Conservation (phyloP, 495 filamentous ascomycete species). For the Tuber microsphaerosporum region DNA sequence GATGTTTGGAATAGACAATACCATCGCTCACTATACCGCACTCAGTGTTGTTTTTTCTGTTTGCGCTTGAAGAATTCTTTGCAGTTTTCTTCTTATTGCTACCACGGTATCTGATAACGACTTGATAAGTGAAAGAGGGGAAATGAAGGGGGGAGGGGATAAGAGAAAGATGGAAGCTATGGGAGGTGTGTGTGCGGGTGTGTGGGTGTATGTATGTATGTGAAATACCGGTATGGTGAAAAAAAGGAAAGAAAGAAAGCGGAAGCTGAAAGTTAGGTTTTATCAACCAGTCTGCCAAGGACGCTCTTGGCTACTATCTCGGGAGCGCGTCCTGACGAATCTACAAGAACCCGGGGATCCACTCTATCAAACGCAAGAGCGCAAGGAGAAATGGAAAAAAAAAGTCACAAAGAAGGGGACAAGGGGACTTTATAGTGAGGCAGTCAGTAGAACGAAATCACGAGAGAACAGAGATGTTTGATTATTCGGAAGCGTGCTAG, state of each 20-base stretch:
- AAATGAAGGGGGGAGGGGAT: not conserved
- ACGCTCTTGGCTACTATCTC: not conserved
- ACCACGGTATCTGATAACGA: not conserved
- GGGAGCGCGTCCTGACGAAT: not conserved
- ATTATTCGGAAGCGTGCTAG: not conserved
- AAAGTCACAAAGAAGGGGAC: not conserved
- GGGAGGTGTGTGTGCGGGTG: not conserved
- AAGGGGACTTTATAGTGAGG: not conserved
- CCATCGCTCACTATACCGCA: slow-evolving; percentile 17
- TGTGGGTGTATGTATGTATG: not conserved
- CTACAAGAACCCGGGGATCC: not conserved
- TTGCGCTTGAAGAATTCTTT: not conserved
- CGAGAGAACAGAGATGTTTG: not conserved
- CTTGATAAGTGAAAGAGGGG: not conserved
- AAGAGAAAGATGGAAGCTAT: slow-evolving; percentile 1
- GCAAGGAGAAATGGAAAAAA: not conserved
- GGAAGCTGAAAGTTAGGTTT: not conserved
- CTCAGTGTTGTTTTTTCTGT: not conserved
- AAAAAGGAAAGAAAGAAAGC: not conserved
- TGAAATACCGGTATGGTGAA: too few species aligned
- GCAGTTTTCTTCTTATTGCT: not conserved
- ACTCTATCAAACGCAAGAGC: not conserved
- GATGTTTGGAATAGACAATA: slow-evolving; percentile 23
- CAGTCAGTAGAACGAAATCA: not conserved
- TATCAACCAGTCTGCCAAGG: not conserved